A percentile compares a stretch with the other conserved stretches of the same genome.
phyloP scores from a whole-genome alignment of 176 grass and related monocot genomes.

The Elaeis guineensis region DNA sequence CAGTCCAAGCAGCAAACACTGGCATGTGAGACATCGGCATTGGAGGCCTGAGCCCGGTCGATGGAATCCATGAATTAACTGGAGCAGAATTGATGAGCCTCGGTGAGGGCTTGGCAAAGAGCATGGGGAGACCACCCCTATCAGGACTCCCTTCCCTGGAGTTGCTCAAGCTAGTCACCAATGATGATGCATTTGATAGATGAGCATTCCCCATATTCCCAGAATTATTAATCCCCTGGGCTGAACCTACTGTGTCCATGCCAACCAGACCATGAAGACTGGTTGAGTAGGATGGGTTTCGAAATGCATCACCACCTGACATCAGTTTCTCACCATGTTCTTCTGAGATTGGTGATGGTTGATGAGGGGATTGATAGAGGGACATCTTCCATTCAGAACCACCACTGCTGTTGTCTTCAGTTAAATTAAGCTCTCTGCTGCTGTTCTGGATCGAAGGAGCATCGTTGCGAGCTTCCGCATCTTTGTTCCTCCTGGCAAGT shows the following conservation, averaged over 20 bases:
- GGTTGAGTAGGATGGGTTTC: slow-evolving; percentile 29
- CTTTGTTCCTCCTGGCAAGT: slow-evolving; percentile 39
- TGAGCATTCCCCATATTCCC: slow-evolving; percentile 9
- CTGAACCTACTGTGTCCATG: slow-evolving; percentile 14
- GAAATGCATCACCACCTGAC: neutral
- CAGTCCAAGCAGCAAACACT: slow-evolving; percentile 76
- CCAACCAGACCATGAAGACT: slow-evolving; percentile 31
- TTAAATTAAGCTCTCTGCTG: neutral
- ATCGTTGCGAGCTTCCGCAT: neutral
- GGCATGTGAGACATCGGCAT: slow-evolving; percentile 74
- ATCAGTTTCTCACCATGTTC: slow-evolving; percentile 9
- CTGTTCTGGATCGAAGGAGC: slow-evolving; percentile 18
- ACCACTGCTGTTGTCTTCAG: slow-evolving; percentile 11
- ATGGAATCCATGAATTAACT: slow-evolving; percentile 47
- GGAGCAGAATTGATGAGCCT: slow-evolving; percentile 31
- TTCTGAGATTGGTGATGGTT: neutral
- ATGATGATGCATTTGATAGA: slow-evolving; percentile 33
- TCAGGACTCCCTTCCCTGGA: slow-evolving; percentile 60
- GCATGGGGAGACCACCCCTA: slow-evolving; percentile 45
- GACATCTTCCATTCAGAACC: slow-evolving; percentile 17
- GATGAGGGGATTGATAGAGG: slow-evolving; percentile 9
- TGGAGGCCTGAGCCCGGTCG: slow-evolving; percentile 27
- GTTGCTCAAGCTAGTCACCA: slow-evolving; percentile 36
- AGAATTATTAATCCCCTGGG: neutral
- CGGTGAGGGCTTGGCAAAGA: slow-evolving; percentile 45